Base-by-base conservation (phyloP, 306 rosid species). In the Crotalaria pallida region DNA sequence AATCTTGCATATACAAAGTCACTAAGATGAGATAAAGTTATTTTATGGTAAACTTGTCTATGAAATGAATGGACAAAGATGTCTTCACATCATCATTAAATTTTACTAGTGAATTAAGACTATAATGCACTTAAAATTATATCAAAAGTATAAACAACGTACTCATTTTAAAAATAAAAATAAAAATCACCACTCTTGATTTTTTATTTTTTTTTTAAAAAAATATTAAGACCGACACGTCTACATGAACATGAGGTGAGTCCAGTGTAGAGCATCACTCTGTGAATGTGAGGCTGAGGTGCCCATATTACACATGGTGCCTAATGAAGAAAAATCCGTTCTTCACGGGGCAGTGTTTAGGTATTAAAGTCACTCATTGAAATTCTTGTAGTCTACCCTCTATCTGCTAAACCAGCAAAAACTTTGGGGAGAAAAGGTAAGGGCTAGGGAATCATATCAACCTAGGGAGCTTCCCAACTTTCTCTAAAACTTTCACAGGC, bases 391-490 rank as follows among this genome's bases (percentile, higher is more conserved):
- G 58, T 52, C 40, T 73, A 57, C 53, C 56, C 41, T 65, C 48
- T 21, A 47, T 65, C 48, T 21, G 52, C 69, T 79, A 60, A 75
- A 80, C 19, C 63, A 73, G 60, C 75, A 84, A 73, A 64, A 79
- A 58, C 78, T 69, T 57, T 40, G 55, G 58, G 69, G 49, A 76
- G 63, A 74, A 75, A 79, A 71, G 41, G 78, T 52, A 27, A 77
- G 72, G 64, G 73, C 52, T 84, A 87, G 96, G 88, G 88, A 87
- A 89, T 89, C 74, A 87, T 87, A 82, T 87, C 81, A 83, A 84
- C 56, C 79, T 79, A 77, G 67, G 77, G 65, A 80, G 71, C 50
- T 63, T 72, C 78, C 72, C 66, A 57, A 65, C 65, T 73, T 76
- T 78, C 79, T 65, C 80, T 66, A 61, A 71, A 71, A 82, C 74